Percentiles rank a stretch among this genome's conserved stretches.
Evolutionary conservation across 306 rosid species (phyloP).

Genomic region (Vigna unguiculata): DNA sequence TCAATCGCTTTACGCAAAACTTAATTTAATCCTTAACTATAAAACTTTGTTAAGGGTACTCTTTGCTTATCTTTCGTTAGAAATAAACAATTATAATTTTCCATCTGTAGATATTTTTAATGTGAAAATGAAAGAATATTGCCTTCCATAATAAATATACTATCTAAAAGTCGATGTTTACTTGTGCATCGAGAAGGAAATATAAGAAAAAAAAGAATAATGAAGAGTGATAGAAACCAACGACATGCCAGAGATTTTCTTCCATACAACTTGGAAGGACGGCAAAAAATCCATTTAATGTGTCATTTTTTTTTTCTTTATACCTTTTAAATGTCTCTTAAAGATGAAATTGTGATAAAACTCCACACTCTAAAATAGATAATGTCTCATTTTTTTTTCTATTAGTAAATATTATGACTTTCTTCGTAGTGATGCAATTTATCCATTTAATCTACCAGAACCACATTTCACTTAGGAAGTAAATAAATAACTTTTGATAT

Average conservation of each 20-base stretch:
- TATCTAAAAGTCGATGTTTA: not conserved
- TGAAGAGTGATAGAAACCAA: not conserved
- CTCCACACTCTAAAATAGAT: too few relatives aligned
- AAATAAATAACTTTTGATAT: not conserved
- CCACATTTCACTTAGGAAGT: too few relatives aligned
- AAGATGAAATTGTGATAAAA: too few relatives aligned
- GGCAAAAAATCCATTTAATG: slow-evolving; percentile 37
- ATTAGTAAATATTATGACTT: not conserved
- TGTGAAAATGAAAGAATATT: not conserved
- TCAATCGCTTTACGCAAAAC: not conserved
- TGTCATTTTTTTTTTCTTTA: too few relatives aligned
- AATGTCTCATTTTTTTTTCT: too few relatives aligned
- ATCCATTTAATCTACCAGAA: not conserved
- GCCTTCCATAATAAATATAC: not conserved
- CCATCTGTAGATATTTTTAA: not conserved
- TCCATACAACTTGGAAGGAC: slow-evolving; percentile 47
- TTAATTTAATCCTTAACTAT: not conserved
- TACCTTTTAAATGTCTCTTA: too few relatives aligned
- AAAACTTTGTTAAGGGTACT: not conserved
- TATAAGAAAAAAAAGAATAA: slow-evolving; percentile 8
- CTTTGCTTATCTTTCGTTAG: too few relatives aligned
- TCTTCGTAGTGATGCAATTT: slow-evolving; percentile 26
- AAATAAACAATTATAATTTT: too few relatives aligned
- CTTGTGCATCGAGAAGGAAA: not conserved
- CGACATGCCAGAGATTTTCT: slow-evolving; percentile 32